Percentiles rank a stretch among this genome's conserved stretches.
Evolutionary conservation across 768 basidiomycete species (phyloP).

Genomic region (Strobilomyces dryophilus): DNA sequence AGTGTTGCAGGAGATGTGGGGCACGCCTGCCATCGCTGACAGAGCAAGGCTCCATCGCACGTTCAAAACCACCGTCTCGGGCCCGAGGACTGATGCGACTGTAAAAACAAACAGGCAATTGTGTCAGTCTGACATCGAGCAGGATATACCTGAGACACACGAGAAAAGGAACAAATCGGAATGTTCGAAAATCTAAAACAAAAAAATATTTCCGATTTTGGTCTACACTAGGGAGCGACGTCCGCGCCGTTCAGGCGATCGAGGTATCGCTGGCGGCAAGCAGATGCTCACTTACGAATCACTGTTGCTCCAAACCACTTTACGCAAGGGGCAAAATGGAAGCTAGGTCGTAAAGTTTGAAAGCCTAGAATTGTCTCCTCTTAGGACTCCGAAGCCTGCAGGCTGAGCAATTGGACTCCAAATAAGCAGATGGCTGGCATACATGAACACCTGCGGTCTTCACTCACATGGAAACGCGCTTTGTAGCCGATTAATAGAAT

Average conservation of each 20-base stretch:
- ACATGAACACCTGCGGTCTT: neutral
- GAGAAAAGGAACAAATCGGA: neutral
- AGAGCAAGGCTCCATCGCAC: neutral
- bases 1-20: too few relatives aligned
- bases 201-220: constrained; percentile 6
- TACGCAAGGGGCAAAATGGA: constrained; percentile 4
- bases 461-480: constrained; percentile 10
- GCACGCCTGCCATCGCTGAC: neutral
- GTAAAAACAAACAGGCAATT: neutral
- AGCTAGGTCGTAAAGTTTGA: neutral
- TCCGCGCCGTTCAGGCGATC: neutral
- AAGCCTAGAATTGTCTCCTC: neutral
- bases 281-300: constrained; percentile 13
- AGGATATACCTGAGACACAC: constrained; percentile 4
- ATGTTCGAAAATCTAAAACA: constrained; percentile 2
- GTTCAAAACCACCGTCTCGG: constrained; percentile 3
- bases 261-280: constrained; percentile 18
- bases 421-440: neutral
- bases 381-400: neutral
- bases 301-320: neutral
- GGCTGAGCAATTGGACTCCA: constrained; percentile 7
- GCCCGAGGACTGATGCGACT: constrained; percentile 3
- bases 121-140: neutral
- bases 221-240: neutral
- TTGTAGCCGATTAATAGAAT: constrained; percentile 5